Base-by-base conservation (phyloP, 2,329 filamentous ascomycete species). In the Fusarium hainanense region DNA sequence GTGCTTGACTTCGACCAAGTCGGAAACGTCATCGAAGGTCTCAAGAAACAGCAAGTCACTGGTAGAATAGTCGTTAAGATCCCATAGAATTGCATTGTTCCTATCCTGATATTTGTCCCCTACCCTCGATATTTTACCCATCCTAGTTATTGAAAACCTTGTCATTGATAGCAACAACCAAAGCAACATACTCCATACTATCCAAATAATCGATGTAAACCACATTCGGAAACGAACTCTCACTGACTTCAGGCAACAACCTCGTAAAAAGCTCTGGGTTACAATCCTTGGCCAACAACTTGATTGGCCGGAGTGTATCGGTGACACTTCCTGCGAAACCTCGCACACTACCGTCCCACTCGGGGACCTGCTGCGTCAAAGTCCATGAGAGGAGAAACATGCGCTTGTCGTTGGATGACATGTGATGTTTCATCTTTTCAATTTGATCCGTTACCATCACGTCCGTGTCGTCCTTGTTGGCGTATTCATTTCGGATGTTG, bases 21-120 rank as follows among this genome's bases (percentile, higher is more conserved):
- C 0, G 48, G 44, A 0, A 23, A 12, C 4, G 42, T 75, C 1
- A 60, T 74, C 6, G 37, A 41, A 1, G 61, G 27, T 2, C 54
- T 74, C 3, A 34, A 68, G 11, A 21, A 18, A 0, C 66, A 74
- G 6, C 25, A 21, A 0, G 21, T 74, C 6, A 71, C 69, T 0
- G 72, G 72, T 1, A 59, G 72, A 12, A 40, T 71, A 6, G 69
- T 75, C 3, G 44, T 75, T 0, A 71, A 34, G 20, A 64, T 74
- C 23, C 58, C 69, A 18, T 37, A 11, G 7, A 18, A 13, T 7
- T 13, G 28, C 2, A 13, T 30, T 30, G 28, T 30, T 30, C 28
- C 12, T 11, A 27, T 27, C 27, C 27, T 9, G 10, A 27, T 3
- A 4, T 30, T 30, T 7, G 21, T 27, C 11, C 11, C 28, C 4